A percentile compares a stretch with the other conserved stretches of the same genome.
These are phyloP conservation scores for Thermomucor indicae-seudaticae DNA, from an alignment of 371 early-diverging fungal genomes.

Conservation along the genomic window DNA sequence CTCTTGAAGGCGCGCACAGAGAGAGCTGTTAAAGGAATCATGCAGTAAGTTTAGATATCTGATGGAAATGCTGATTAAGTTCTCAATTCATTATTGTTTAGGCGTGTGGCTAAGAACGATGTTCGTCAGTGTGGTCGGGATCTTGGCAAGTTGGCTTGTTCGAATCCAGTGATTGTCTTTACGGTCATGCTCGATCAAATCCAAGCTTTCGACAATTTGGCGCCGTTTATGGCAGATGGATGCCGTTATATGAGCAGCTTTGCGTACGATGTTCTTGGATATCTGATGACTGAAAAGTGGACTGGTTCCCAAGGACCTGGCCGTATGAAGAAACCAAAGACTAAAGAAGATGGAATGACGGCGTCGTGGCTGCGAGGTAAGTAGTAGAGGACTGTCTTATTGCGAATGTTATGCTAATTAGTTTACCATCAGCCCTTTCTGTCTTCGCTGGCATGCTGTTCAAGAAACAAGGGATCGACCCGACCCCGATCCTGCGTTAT, in stretches of 20 bases:
- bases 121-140: slow-evolving; percentile 78
- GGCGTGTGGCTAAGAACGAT: slow-evolving; percentile 77
- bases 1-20: slow-evolving; percentile 50
- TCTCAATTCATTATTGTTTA: too few species aligned
- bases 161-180: slow-evolving; percentile 81
- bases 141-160: slow-evolving; percentile 77
- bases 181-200: slow-evolving; percentile 73
- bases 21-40: slow-evolving; percentile 56
- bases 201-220: slow-evolving; percentile 83
- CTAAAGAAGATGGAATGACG: slow-evolving; percentile 60
- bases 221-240: slow-evolving; percentile 80
- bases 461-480: slow-evolving; percentile 67
- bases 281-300: slow-evolving; percentile 65
- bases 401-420: neutral
- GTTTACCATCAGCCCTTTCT: slow-evolving; percentile 45
- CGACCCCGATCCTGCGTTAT: slow-evolving; percentile 62
- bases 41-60: slow-evolving; percentile 55
- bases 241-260: slow-evolving; percentile 80
- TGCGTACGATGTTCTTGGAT: slow-evolving; percentile 83
- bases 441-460: slow-evolving; percentile 71
- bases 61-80: too few species aligned
- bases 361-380: slow-evolving; percentile 47
- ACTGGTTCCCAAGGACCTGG: slow-evolving; percentile 50
- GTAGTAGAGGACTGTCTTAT: neutral
- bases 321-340: slow-evolving; percentile 29